Evolutionary conservation across 352 stramenopile species (phyloP).

Genomic region (Aphanomyces astaci): DNA sequence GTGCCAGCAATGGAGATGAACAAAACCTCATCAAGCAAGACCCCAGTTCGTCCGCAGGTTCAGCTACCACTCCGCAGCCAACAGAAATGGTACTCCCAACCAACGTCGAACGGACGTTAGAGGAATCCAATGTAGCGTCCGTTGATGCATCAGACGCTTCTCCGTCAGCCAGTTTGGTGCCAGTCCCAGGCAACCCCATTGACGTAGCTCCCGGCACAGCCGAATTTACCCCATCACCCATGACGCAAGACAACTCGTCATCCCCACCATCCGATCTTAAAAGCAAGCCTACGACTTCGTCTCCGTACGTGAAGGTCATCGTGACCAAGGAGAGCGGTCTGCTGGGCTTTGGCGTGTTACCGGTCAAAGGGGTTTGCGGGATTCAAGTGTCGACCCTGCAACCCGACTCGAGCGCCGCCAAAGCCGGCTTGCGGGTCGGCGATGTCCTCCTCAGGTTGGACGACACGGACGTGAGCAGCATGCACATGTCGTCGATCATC

Average conservation of each 20-base stretch:
- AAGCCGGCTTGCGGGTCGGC: conserved; percentile 3
- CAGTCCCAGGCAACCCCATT: too few relatives aligned
- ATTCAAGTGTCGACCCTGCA: conserved; percentile 21
- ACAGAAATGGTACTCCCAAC: not conserved
- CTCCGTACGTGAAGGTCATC: not conserved
- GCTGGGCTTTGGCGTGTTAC: conserved; percentile 16
- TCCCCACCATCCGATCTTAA: too few relatives aligned
- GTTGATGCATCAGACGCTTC: too few relatives aligned
- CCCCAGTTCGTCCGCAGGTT: not conserved
- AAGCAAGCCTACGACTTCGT: not conserved
- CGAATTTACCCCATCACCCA: too few relatives aligned
- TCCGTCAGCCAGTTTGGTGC: too few relatives aligned
- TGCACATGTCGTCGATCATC: not conserved
- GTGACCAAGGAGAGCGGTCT: conserved; percentile 17
- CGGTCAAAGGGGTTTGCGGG: not conserved
- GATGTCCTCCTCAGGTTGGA: conserved; percentile 1
- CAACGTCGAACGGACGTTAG: too few relatives aligned
- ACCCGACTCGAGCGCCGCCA: conserved; percentile 10
- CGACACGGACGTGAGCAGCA: conserved; percentile 8
- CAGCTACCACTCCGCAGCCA: not conserved
- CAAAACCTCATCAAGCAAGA: not conserved
- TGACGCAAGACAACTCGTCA: too few relatives aligned
- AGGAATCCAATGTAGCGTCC: too few relatives aligned
- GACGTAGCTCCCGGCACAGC: too few relatives aligned
- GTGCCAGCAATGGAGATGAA: not conserved